Evolutionary conservation across 179 eudicot species (phyloP).

Genomic region (Carnegiea gigantea): DNA sequence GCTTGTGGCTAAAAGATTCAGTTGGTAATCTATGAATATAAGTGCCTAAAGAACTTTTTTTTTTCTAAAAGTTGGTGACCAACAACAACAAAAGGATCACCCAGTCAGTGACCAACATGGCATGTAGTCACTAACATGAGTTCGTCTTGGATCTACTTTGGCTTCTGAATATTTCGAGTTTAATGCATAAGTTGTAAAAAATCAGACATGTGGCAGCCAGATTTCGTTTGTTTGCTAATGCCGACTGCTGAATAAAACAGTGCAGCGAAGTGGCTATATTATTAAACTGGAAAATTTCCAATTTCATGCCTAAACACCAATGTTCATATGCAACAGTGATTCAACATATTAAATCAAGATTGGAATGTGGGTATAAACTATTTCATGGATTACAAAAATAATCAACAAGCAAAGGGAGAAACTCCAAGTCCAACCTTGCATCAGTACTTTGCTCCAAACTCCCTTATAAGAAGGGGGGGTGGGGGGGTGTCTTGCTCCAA

Average conservation of each 20-base stretch:
- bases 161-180: background rate
- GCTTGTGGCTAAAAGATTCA: background rate
- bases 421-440: background rate
- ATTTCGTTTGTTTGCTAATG: background rate
- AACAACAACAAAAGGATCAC: background rate
- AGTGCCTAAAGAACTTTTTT: background rate
- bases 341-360: background rate
- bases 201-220: background rate
- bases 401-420: background rate
- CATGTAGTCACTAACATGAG: background rate
- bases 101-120: background rate
- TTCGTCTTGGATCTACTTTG: background rate
- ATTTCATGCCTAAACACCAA: background rate
- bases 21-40: background rate
- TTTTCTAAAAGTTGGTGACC: background rate
- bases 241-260: background rate
- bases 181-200: background rate
- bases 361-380: background rate
- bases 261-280: background rate
- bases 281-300: background rate
- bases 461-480: background rate
- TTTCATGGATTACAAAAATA: background rate
- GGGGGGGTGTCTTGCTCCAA: too few relatives aligned
- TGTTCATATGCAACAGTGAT: background rate
- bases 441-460: background rate